Conservation (phyloP, 179 eudicot species). For the Patellifolia procumbens region DNA sequence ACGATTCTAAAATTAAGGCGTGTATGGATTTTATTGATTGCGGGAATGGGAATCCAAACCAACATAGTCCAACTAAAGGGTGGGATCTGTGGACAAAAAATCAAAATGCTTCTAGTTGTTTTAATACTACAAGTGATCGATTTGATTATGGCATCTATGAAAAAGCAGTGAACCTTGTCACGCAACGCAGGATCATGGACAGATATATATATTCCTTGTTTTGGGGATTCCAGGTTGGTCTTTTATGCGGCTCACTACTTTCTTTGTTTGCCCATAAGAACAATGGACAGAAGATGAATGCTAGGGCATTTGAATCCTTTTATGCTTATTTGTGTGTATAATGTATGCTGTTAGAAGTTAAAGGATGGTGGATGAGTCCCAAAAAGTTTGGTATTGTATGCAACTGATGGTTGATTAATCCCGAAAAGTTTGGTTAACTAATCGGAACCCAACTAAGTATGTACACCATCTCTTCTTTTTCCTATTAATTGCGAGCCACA, state of each 20-base stretch:
- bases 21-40: constrained; percentile 64
- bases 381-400: no score
- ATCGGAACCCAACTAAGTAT: background rate
- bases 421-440: background rate
- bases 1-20: constrained; percentile 8
- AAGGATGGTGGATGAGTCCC: background rate
- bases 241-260: background rate
- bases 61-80: background rate
- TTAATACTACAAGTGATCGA: constrained; percentile 29
- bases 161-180: constrained; percentile 61
- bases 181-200: constrained; percentile 34
- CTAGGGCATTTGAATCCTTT: background rate
- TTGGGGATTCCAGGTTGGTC: constrained; percentile 89
- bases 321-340: background rate
- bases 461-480: background rate
- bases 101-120: constrained; percentile 42
- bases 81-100: constrained; percentile 53
- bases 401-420: background rate
- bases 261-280: background rate
- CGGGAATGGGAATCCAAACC: constrained; percentile 39
- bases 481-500: background rate
- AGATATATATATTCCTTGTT: constrained; percentile 80
- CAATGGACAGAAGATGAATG: background rate
- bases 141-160: constrained; percentile 72
- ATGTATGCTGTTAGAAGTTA: background rate